Evolutionary conservation across 805 yeast species (phyloP).

Genomic region (Yarrowia yakushimensis): DNA sequence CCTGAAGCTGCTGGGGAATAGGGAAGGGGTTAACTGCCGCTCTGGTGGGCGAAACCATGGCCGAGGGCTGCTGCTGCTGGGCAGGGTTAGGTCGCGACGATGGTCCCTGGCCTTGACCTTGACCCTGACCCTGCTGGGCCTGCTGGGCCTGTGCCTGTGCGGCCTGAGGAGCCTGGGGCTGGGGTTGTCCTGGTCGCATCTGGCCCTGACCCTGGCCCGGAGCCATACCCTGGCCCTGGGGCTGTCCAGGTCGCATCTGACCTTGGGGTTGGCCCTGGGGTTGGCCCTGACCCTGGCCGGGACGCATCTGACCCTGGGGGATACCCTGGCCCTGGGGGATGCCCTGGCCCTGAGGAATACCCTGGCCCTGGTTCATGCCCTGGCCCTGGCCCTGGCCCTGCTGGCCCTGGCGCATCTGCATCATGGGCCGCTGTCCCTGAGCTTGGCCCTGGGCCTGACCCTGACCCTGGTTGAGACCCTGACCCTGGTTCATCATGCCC

Average conservation of each 20-base stretch:
- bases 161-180: constrained; percentile 14
- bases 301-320: constrained; percentile 13
- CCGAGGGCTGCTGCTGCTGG: constrained; percentile 40
- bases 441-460: constrained; percentile 3
- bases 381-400: neutral
- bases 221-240: constrained; percentile 23
- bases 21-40: constrained; percentile 35
- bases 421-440: constrained; percentile 15
- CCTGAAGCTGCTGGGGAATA: constrained; percentile 64
- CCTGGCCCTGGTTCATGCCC: constrained; percentile 27
- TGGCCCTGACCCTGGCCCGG: constrained; percentile 13
- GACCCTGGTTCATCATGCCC: constrained; percentile 28
- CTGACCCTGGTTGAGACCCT: constrained; percentile 28
- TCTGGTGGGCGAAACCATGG: constrained; percentile 37
- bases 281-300: neutral
- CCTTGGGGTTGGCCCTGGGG: constrained; percentile 1
- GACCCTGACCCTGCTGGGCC: neutral
- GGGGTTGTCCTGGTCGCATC: neutral
- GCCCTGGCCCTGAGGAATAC: constrained; percentile 15
- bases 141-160: neutral
- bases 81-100: constrained; percentile 33
- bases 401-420: constrained; percentile 19
- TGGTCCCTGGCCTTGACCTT: neutral
- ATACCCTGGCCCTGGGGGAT: constrained; percentile 21
- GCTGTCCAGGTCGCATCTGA: constrained; percentile 8